phyloP scores from a whole-genome alignment of 306 rosid species.

The Cucumis sativus region Cucumber_9930_V3 NC_026656.2:3811501-3812000 shows the following conservation, averaged over 20 bases:
- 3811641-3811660: not conserved
- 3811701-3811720: not conserved
- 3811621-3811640: not conserved
- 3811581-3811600: not conserved
- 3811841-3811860: not conserved
- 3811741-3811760: constrained; percentile 62
- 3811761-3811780: constrained; percentile 67
- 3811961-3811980: not conserved
- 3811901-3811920: not conserved
- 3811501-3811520: not conserved
- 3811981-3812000: not conserved
- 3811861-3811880: not conserved
- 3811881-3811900: not conserved
- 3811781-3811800: constrained; percentile 82
- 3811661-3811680: not conserved
- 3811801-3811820: not conserved
- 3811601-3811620: not conserved
- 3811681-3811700: not conserved
- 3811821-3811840: not conserved
- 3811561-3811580: not conserved
- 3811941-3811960: not conserved
- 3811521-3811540: not conserved
- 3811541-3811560: not conserved
- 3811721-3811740: constrained; percentile 37
- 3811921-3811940: not conserved